Conservation (phyloP, 2,329 filamentous ascomycete genomes). For the Apiospora phragmitis region DNA sequence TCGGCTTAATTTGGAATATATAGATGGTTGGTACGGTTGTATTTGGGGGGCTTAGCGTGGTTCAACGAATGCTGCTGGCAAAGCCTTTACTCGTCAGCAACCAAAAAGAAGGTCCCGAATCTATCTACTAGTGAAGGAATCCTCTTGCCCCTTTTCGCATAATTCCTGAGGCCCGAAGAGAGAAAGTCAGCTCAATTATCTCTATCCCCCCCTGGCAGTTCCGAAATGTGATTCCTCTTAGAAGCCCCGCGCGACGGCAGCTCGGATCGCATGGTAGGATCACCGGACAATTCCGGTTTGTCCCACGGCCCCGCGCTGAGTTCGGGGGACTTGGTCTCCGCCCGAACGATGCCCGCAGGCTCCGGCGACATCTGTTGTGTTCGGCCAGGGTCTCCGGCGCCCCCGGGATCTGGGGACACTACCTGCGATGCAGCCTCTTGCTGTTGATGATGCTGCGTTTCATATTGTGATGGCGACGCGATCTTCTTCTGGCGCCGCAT, state of each 20-base stretch:
- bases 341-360: not conserved
- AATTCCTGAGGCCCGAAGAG: not conserved
- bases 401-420: not conserved
- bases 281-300: not conserved
- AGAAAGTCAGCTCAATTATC: not conserved
- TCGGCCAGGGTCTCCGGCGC: not conserved
- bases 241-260: not conserved
- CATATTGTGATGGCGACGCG: not conserved
- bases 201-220: not conserved
- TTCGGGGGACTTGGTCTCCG: not conserved
- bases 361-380: not conserved
- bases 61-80: not conserved
- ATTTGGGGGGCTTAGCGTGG: not conserved
- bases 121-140: not conserved
- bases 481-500: constrained; percentile 17
- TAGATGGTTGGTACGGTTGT: not conserved
- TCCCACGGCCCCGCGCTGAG: not conserved
- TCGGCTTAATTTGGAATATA: not conserved
- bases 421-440: not conserved
- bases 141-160: not conserved
- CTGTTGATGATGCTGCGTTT: not conserved
- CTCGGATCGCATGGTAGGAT: not conserved
- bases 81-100: not conserved
- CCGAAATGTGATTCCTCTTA: not conserved
- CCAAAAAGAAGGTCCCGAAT: not conserved